Evolutionary conservation across 164 flowering plant species (phyloP), one percentile per base, ranked within the genome.

Genomic region (Buxus sempervirens): DNA sequence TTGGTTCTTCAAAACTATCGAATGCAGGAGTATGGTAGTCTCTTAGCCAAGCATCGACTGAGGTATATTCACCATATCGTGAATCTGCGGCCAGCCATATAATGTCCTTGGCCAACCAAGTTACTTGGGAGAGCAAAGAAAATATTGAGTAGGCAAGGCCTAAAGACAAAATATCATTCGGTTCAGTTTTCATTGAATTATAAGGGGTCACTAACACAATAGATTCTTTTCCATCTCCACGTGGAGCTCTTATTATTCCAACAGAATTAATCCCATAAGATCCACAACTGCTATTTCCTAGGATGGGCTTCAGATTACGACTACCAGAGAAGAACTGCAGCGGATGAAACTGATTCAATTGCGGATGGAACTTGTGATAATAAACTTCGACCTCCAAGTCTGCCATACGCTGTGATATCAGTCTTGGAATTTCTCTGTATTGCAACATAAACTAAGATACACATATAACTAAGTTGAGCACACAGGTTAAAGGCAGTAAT

Each of bases 171-270:
- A 85, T 85, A 58, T 89, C 97, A 68, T 70, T 73, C 25, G 60
- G 54, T 57, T 79, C 73, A 68, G 79, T 75, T 23, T 80, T 79
- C 38, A 36, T 54, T 32, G 91, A 70, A 74, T 91, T 86, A 78
- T 89, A 96, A 58, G 98, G 98, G 8, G 97, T 88, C 62, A 91
- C 99, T 77, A 96, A 72, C 58, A 96, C 91, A 63, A 96, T 91
- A 61, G 98, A 86, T 83, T 96, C 99, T 73, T 96, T 96, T 63
- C 99, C 99, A 80, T 96, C 99, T 68, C 98, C 95, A 63, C 86
- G 89, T 8, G 97, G 91, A 71, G 99, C 99, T 83, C 99, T 86
- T 63, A 92, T 76, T 27, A 96, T 84, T 62, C 98, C 99, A 77
- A 89, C 83, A 62, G 87, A 72, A 65, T 82, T 95, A 66, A 90